These are phyloP conservation scores for Salicornia ramosissima DNA, from an alignment of 148 eudicot genomes.

Conservation along the genomic window DNA sequence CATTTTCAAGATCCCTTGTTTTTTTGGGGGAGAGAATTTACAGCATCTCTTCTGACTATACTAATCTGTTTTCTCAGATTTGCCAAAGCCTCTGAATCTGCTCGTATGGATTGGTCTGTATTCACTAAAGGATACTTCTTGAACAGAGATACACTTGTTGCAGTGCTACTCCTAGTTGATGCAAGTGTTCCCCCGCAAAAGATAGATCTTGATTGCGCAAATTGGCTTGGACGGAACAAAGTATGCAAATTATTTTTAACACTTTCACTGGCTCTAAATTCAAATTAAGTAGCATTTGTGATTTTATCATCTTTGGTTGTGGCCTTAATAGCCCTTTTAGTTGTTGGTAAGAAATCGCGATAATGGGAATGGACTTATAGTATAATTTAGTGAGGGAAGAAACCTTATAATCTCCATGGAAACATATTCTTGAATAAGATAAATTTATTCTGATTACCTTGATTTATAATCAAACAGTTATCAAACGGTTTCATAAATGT, in stretches of 20 bases:
- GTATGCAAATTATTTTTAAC: conserved; percentile 30
- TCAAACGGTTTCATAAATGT: no score
- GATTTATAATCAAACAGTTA: no score
- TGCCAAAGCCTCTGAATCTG: conserved; percentile 92
- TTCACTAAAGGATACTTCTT: conserved; percentile 97
- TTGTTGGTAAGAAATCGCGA: no score
- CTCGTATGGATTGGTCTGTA: conserved; percentile 93
- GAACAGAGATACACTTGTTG: conserved; percentile 72
- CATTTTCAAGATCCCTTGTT: background rate
- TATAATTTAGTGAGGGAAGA: no score
- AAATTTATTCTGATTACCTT: no score
- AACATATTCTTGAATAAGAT: no score
- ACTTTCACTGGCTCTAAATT: background rate
- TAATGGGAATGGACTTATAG: no score
- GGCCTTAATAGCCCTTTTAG: background rate
- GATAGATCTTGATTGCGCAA: conserved; percentile 95
- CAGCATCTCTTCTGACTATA: no score
- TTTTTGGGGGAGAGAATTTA: no score
- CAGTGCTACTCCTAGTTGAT: conserved; percentile 78
- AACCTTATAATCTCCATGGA: no score
- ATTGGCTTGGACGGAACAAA: conserved; percentile 94
- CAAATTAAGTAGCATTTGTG: background rate
- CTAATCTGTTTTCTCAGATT: conserved; percentile 39
- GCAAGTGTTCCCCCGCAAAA: conserved; percentile 98
- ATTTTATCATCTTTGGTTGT: background rate